These are phyloP conservation scores for Tetrastigma voinierianum DNA, from an alignment of 164 flowering plant species.

Conservation along the genomic window DNA sequence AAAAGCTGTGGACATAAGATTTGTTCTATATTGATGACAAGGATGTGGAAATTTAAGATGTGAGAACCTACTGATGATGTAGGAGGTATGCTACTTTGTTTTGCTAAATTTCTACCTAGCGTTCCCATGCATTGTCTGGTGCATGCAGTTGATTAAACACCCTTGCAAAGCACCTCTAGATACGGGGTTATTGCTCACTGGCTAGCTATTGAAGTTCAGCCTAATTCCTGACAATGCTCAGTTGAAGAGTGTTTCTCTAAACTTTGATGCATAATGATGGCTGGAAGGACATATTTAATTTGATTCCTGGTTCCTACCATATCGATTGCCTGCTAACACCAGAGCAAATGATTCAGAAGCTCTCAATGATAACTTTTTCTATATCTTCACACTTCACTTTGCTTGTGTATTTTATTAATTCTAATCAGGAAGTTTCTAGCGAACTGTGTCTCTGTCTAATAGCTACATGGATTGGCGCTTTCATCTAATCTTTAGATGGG, in stretches of 20 bases:
- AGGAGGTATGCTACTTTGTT: background rate
- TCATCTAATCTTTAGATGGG: too few species aligned
- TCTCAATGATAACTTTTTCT: background rate
- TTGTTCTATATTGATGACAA: slow-evolving; percentile 85
- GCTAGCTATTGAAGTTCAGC: slow-evolving; percentile 82
- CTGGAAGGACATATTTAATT: background rate
- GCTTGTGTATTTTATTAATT: background rate
- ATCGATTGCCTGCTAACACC: background rate
- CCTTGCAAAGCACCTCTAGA: slow-evolving; percentile 74
- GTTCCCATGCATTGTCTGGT: slow-evolving; percentile 6
- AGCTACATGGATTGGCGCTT: background rate
- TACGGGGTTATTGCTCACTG: slow-evolving; percentile 60
- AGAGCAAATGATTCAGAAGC: background rate
- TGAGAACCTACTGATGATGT: slow-evolving; percentile 31
- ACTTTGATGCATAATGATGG: background rate
- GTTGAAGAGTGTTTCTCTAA: slow-evolving; percentile 42
- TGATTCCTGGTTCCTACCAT: too few species aligned
- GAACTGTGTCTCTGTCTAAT: background rate
- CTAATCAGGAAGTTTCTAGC: background rate
- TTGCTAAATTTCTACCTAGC: background rate
- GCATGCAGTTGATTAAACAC: slow-evolving; percentile 58
- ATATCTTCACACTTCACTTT: background rate
- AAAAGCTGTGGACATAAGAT: slow-evolving; percentile 83
- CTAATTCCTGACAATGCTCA: slow-evolving; percentile 75
- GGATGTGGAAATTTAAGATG: slow-evolving; percentile 88